A percentile compares a stretch with the other conserved stretches of the same genome.
Conservation (phyloP, 1,284 basidiomycete species). For the Malassezia arunalokei region DNA sequence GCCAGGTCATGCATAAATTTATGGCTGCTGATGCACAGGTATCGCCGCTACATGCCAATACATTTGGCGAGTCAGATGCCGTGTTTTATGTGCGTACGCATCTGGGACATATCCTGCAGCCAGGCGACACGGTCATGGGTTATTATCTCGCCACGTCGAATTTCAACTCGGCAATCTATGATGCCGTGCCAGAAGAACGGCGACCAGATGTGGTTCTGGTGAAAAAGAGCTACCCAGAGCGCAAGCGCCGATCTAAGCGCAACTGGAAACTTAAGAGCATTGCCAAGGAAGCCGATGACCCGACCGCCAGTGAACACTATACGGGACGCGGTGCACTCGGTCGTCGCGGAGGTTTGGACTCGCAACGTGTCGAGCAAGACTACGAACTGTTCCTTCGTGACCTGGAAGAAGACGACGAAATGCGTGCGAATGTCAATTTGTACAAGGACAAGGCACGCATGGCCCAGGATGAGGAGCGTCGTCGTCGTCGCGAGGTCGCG, state of each 20-base stretch:
- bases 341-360: constrained; percentile 74
- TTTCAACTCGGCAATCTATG: constrained; percentile 81
- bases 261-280: constrained; percentile 85
- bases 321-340: constrained; percentile 71
- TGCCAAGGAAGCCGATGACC: constrained; percentile 72
- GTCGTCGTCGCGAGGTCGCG: constrained; percentile 46
- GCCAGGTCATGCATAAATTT: constrained; percentile 22
- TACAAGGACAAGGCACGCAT: constrained; percentile 55
- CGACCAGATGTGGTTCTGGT: constrained; percentile 86
- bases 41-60: constrained; percentile 66
- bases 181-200: constrained; percentile 55
- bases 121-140: constrained; percentile 82
- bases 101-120: constrained; percentile 83
- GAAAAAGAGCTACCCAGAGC: constrained; percentile 88
- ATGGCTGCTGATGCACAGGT: constrained; percentile 76
- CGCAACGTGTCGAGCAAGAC: constrained; percentile 86
- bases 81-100: constrained; percentile 95
- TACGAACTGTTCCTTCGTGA: constrained; percentile 93
- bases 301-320: constrained; percentile 25
- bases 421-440: constrained; percentile 75
- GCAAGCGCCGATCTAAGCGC: constrained; percentile 76
- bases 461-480: constrained; percentile 27
- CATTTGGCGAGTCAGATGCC: constrained; percentile 53
- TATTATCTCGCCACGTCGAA: constrained; percentile 80
- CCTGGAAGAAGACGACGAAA: constrained; percentile 88